Percentiles rank a stretch among this genome's conserved stretches.
Evolutionary conservation across 371 early-diverging fungal genomes (phyloP).

Genomic region (Haplosporangium sp.): DNA sequence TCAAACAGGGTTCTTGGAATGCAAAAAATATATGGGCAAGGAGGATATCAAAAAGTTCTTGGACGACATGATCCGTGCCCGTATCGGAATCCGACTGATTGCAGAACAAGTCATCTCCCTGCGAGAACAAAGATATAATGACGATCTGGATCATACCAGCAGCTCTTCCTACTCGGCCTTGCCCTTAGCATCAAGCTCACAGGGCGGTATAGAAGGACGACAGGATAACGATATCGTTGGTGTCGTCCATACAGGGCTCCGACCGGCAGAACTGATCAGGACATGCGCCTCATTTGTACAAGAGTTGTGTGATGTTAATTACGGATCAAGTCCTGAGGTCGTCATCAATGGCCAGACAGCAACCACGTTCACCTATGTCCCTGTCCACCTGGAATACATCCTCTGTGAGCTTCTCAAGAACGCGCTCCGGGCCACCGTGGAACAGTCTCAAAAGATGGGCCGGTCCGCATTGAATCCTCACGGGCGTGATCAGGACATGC

Average conservation of each 20-base stretch:
- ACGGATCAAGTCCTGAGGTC: conserved; percentile 84
- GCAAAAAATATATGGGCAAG: conserved; percentile 87
- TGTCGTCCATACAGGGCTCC: conserved; percentile 84
- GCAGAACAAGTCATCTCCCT: conserved; percentile 95
- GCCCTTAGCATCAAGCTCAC: conserved; percentile 11
- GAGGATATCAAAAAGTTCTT: conserved; percentile 81
- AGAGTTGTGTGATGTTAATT: conserved; percentile 92
- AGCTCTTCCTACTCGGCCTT: conserved; percentile 16
- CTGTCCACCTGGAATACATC: conserved; percentile 96
- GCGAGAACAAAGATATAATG: conserved; percentile 63
- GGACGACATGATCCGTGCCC: conserved; percentile 91
- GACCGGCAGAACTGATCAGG: conserved; percentile 75
- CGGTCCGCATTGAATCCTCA: conserved; percentile 48
- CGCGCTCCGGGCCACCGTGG: conserved; percentile 91
- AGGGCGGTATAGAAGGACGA: conserved; percentile 1
- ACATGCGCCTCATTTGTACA: conserved; percentile 80
- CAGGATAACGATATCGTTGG: conserved; percentile 74
- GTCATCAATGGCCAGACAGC: conserved; percentile 83
- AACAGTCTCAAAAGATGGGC: conserved; percentile 67
- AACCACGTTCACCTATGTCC: conserved; percentile 88
- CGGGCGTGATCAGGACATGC: not conserved
- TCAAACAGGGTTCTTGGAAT: conserved; percentile 81
- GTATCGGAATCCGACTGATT: conserved; percentile 94
- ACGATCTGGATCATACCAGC: conserved; percentile 32
- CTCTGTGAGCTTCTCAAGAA: conserved; percentile 94